These are phyloP conservation scores for Phlebiopsis gigantea DNA, from an alignment of 768 basidiomycete species.

Conservation along the genomic window DNA sequence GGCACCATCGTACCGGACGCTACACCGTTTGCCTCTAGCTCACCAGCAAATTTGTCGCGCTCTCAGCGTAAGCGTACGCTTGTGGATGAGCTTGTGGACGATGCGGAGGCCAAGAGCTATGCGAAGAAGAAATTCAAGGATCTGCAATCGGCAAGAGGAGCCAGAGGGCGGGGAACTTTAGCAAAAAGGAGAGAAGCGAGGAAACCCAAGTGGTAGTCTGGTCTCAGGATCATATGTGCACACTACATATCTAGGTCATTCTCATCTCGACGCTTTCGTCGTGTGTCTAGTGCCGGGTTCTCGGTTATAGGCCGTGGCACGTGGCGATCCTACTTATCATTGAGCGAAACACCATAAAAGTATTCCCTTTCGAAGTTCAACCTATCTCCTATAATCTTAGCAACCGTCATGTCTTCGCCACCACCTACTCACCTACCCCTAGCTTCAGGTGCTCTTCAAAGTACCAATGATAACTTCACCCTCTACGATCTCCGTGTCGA, in stretches of 20 bases:
- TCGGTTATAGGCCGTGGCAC: neutral
- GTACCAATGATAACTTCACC: slow-evolving; percentile 40
- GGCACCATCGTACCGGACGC: slow-evolving; percentile 69
- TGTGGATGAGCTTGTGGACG: slow-evolving; percentile 86
- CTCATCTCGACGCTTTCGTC: neutral
- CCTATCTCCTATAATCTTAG: neutral
- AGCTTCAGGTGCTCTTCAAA: neutral
- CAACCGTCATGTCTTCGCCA: neutral
- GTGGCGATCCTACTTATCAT: no score
- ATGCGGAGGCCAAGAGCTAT: slow-evolving; percentile 80
- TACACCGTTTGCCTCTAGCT: slow-evolving; percentile 68
- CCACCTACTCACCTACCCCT: neutral
- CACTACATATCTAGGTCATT: neutral
- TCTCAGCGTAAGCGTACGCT: slow-evolving; percentile 73
- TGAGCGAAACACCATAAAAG: neutral
- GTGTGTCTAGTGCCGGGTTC: neutral
- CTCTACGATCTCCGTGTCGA: slow-evolving; percentile 64
- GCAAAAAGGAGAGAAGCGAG: slow-evolving; percentile 56
- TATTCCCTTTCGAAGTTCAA: neutral
- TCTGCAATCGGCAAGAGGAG: slow-evolving; percentile 60
- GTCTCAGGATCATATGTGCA: neutral
- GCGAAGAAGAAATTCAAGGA: slow-evolving; percentile 91
- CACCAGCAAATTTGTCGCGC: slow-evolving; percentile 65
- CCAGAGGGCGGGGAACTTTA: slow-evolving; percentile 67
- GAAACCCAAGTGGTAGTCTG: slow-evolving; percentile 59